Evolutionary conservation across 208 protist genomes (phyloP).

Genomic region (Blechomonas ayalai): DNA sequence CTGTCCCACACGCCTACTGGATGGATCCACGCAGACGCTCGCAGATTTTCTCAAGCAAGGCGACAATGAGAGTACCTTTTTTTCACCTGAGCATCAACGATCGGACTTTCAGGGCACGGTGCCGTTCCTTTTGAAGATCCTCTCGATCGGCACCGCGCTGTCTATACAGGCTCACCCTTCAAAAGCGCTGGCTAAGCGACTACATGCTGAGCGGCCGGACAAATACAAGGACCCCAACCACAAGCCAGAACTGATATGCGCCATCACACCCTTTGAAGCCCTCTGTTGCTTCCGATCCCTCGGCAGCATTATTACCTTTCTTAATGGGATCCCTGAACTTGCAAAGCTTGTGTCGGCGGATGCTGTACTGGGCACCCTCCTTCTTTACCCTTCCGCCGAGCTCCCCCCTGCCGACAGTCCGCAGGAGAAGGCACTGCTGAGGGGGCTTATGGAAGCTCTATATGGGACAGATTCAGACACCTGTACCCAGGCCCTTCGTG

Average conservation of each 20-base stretch:
- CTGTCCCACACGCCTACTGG: conserved; percentile 65
- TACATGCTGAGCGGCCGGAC: conserved; percentile 83
- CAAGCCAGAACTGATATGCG: conserved; percentile 97
- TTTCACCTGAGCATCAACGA: conserved; percentile 44
- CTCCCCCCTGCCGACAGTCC: conserved; percentile 20
- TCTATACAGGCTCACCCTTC: conserved; percentile 98
- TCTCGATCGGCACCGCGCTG: conserved; percentile 94
- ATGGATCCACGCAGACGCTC: conserved; percentile 35
- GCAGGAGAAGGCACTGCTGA: conserved; percentile 42
- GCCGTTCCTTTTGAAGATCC: conserved; percentile 96
- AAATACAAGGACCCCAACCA: conserved; percentile 98
- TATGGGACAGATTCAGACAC: conserved; percentile 33
- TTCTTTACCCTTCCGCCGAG: background rate
- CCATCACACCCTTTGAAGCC: conserved; percentile 91
- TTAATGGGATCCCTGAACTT: conserved; percentile 50
- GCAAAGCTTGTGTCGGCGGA: conserved; percentile 23
- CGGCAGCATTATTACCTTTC: conserved; percentile 70
- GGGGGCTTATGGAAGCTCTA: conserved; percentile 55
- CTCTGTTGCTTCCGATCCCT: conserved; percentile 95
- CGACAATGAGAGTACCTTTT: conserved; percentile 29
- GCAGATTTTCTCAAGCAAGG: conserved; percentile 38
- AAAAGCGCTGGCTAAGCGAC: conserved; percentile 87
- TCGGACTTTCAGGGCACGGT: conserved; percentile 56
- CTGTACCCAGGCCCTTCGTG: conserved; percentile 34
- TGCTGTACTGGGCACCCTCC: conserved; percentile 13